Base-by-base conservation (phyloP, 2,329 filamentous ascomycete species). In the Fusarium bulbicola region DNA sequence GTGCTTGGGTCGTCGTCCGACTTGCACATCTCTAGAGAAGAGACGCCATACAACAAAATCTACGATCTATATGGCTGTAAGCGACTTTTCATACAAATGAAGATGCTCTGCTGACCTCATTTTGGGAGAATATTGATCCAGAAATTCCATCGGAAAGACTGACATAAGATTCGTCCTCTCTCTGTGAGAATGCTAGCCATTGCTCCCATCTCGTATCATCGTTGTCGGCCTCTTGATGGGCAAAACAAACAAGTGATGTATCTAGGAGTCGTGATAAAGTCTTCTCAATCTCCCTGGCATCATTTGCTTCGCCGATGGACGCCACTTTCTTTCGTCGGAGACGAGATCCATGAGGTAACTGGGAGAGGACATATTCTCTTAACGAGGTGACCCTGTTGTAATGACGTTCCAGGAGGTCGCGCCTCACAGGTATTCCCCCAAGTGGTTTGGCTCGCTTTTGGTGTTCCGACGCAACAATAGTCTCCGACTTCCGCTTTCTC, bases 21-120 rank as follows among this genome's bases (percentile, higher is more conserved):
- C 81, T 82, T 34, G 79, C 37, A 85, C 83, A 21, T 85, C 82
- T 74, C 88, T 86, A 18, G 88, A 89, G 80, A 97, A 97, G 5
- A 97, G 84, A 15, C 89, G 86, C 90, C 92, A 95, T 46, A 98
- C 89, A 34, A 89, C 88, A 80, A 93, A 94, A 78, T 95, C 92
- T 47, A 95, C 86, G 74, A 95, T 88, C 92, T 95, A 75, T 59
- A n/a, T 56, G 15, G 26, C 21, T 10, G 36, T 76, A 65, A 76
- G 70, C n/a, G 20, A 42, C 21, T 16, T 28, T 39, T 7, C 18
- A 28, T 53, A 57, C 26, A 56, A 36, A 73, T 59, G 63, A 58
- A 45, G 45, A 28, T 37, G 50, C 24, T 39, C 42, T 39, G 64
- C 75, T 59, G 57, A 93, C 92, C 85, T 94, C 92, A 30, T 87